phyloP scores from a whole-genome alignment of 1,284 basidiomycete species.

The Omphalotus olearius region DNA sequence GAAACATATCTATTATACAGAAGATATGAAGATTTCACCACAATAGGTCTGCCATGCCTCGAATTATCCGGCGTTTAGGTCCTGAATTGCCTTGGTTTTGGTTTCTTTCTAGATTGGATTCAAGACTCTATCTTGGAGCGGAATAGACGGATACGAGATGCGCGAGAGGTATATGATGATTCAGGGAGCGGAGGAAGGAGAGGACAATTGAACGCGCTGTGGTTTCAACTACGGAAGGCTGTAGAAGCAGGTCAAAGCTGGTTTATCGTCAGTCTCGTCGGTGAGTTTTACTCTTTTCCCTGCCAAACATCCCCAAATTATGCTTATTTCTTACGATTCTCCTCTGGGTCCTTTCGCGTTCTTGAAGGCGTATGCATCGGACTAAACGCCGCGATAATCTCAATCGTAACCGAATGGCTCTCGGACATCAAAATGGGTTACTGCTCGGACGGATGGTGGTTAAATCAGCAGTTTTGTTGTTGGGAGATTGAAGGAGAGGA shows the following conservation, averaged over 20 bases:
- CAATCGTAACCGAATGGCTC: slow-evolving; percentile 96
- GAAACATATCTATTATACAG: slow-evolving; percentile 30
- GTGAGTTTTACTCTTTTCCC: slow-evolving; percentile 44
- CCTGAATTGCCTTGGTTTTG: not conserved
- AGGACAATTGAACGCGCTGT: slow-evolving; percentile 52
- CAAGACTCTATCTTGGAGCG: slow-evolving; percentile 90
- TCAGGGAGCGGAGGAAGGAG: slow-evolving; percentile 36
- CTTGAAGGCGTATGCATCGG: slow-evolving; percentile 84
- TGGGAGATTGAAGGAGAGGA: slow-evolving; percentile 89
- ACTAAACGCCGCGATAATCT: slow-evolving; percentile 90
- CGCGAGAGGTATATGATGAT: slow-evolving; percentile 43
- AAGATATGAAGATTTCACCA: slow-evolving; percentile 82
- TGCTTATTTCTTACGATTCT: not conserved
- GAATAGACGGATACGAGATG: slow-evolving; percentile 63
- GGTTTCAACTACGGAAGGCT: slow-evolving; percentile 58
- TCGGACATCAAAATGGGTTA: slow-evolving; percentile 98
- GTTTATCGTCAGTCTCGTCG: slow-evolving; percentile 82
- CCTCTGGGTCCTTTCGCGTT: not conserved
- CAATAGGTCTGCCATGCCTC: slow-evolving; percentile 36
- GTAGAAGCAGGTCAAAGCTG: slow-evolving; percentile 67
- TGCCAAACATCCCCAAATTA: not conserved
- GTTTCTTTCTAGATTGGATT: slow-evolving; percentile 71
- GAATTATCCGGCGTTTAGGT: not conserved
- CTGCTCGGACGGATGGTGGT: slow-evolving; percentile 97
- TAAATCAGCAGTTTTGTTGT: slow-evolving; percentile 97